Conservation (phyloP, 345 rosid genomes). For the Geranium rotundifolium region DNA sequence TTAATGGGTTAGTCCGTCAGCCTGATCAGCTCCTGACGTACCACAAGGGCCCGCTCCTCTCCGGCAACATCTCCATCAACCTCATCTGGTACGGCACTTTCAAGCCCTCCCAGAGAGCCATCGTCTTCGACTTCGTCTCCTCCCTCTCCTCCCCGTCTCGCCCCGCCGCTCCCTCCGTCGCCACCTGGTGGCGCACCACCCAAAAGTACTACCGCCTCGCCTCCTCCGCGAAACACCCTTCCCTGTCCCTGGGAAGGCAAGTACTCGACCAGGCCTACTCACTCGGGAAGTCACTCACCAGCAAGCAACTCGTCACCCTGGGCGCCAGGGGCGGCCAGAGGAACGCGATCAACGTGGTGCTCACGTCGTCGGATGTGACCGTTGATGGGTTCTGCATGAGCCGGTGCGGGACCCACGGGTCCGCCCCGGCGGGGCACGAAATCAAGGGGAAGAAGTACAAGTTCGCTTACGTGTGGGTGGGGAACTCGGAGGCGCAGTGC, state of each 20-base stretch:
- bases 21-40: constrained; percentile 14
- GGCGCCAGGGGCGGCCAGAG: constrained; percentile 10
- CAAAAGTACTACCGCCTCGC: constrained; percentile 10
- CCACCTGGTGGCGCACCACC: constrained; percentile 23
- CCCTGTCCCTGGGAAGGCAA: constrained; percentile 11
- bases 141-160: constrained; percentile 8
- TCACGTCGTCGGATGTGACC: constrained; percentile 27
- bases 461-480: constrained; percentile 27
- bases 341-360: constrained; percentile 15
- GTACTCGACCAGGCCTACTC: constrained; percentile 20
- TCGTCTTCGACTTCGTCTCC: constrained; percentile 21
- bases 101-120: constrained; percentile 22
- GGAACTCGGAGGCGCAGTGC: constrained; percentile 31
- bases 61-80: constrained; percentile 19
- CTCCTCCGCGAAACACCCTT: constrained; percentile 15
- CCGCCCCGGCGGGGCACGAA: not conserved
- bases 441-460: not conserved
- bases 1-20: too few relatives aligned
- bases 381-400: constrained; percentile 37
- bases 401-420: constrained; percentile 32
- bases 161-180: constrained; percentile 11
- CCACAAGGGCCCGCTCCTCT: constrained; percentile 25
- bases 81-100: constrained; percentile 31
- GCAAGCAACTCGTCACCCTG: constrained; percentile 14
- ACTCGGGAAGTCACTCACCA: constrained; percentile 19